These are phyloP conservation scores for Kalanchoe fedtschenkoi DNA, from an alignment of 164 flowering plant species.

Conservation along the genomic window DNA sequence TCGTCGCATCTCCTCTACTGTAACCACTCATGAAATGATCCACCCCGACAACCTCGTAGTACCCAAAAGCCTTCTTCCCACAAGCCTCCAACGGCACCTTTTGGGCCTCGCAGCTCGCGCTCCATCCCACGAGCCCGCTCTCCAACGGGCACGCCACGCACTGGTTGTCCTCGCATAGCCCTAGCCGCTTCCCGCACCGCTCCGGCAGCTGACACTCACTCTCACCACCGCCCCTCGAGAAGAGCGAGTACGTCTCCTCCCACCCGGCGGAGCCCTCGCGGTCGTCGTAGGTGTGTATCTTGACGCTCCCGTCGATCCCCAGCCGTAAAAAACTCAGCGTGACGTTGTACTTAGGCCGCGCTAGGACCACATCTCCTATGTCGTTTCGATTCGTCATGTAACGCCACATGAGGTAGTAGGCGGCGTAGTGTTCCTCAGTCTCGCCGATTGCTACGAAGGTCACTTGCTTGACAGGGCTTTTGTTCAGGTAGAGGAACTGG, in stretches of 20 bases:
- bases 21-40: slow-evolving; percentile 9
- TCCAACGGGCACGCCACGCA: slow-evolving; percentile 33
- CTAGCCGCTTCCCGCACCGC: slow-evolving; percentile 14
- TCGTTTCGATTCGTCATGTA: background rate
- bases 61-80: background rate
- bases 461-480: slow-evolving; percentile 11
- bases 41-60: slow-evolving; percentile 7
- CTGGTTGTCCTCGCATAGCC: slow-evolving; percentile 21
- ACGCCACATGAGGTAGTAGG: slow-evolving; percentile 13
- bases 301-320: slow-evolving; percentile 33
- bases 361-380: slow-evolving; percentile 10
- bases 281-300: slow-evolving; percentile 23
- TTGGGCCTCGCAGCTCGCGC: slow-evolving; percentile 18
- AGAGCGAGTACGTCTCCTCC: slow-evolving; percentile 30
- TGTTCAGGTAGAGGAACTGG: background rate
- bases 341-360: slow-evolving; percentile 33
- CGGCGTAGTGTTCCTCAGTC: slow-evolving; percentile 11
- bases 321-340: slow-evolving; percentile 28
- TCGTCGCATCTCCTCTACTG: slow-evolving; percentile 10
- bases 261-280: slow-evolving; percentile 26
- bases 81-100: slow-evolving; percentile 5
- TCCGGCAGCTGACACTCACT: slow-evolving; percentile 36
- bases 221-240: slow-evolving; percentile 16
- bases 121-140: slow-evolving; percentile 26
- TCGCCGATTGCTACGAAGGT: slow-evolving; percentile 13